Evolutionary conservation across 192 early-diverging fungal species (phyloP).

Genomic region (Coemansia sp.): DNA sequence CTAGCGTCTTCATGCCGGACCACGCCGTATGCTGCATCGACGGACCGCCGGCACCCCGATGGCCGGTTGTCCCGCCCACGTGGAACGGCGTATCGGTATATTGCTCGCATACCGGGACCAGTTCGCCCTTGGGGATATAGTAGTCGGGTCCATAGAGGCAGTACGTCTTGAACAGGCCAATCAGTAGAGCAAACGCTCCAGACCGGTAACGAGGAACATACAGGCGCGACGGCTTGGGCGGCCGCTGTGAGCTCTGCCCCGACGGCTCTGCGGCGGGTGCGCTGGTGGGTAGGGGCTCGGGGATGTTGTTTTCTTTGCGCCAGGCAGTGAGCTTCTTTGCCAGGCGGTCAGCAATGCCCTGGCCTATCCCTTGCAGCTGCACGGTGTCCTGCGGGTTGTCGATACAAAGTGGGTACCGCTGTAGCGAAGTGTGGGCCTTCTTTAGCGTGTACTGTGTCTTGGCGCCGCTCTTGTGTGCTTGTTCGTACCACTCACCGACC

Average conservation of each 20-base stretch:
- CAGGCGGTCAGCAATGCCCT: constrained; percentile 47
- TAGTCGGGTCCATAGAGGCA: constrained; percentile 30
- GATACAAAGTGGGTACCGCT: constrained; percentile 54
- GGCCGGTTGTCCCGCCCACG: constrained; percentile 33
- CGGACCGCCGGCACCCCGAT: constrained; percentile 35
- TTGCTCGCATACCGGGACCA: constrained; percentile 58
- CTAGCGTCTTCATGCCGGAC: constrained; percentile 68
- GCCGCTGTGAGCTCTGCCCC: neutral
- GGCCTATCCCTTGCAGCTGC: constrained; percentile 62
- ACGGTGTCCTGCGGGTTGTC: constrained; percentile 55
- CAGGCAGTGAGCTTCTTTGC: constrained; percentile 51
- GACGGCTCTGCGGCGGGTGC: neutral
- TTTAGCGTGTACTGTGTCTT: constrained; percentile 55
- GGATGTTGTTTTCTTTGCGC: constrained; percentile 51
- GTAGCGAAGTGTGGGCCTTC: constrained; percentile 60
- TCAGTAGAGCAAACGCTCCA: constrained; percentile 74
- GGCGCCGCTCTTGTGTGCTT: constrained; percentile 41
- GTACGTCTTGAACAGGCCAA: constrained; percentile 53
- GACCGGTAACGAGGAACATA: constrained; percentile 77
- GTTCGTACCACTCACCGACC: constrained; percentile 64
- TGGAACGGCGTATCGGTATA: constrained; percentile 64
- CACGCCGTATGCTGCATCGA: constrained; percentile 63
- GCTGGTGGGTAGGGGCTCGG: neutral
- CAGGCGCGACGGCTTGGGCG: constrained; percentile 4
- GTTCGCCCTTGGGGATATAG: constrained; percentile 63